Evolutionary conservation across 768 basidiomycete genomes (phyloP).

Genomic region (Cystobasidium onofrii): DNA sequence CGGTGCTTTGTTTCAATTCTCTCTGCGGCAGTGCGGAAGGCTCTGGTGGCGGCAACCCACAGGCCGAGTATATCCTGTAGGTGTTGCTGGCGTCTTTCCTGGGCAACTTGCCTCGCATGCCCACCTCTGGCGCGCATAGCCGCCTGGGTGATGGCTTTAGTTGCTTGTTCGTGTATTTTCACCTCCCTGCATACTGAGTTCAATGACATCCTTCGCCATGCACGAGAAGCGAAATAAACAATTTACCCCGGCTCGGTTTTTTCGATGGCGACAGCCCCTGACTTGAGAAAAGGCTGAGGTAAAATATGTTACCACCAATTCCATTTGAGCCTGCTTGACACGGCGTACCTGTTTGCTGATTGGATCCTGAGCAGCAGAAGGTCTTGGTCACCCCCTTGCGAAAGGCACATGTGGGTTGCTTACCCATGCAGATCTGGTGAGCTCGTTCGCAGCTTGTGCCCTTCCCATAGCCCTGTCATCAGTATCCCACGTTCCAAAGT

Average conservation of each 20-base stretch:
- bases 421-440: conserved; percentile 36
- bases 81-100: neutral
- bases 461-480: conserved; percentile 32
- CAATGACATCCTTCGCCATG: no score
- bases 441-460: conserved; percentile 38
- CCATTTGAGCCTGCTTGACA: no score
- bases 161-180: neutral
- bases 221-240: no score
- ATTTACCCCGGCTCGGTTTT: neutral
- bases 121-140: neutral
- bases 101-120: neutral
- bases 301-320: no score
- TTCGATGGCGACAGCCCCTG: conserved; percentile 33
- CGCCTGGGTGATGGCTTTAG: neutral
- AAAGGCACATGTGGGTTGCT: no score
- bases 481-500: conserved; percentile 36
- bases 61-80: neutral
- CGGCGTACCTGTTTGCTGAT: neutral
- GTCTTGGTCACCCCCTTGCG: no score
- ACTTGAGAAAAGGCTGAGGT: conserved; percentile 8
- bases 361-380: neutral
- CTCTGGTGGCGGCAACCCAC: neutral
- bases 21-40: conserved; percentile 11
- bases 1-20: conserved; percentile 25
- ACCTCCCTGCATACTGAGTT: neutral